A percentile compares a stretch with the other conserved stretches of the same genome.
Conservation (phyloP, 495 filamentous ascomycete genomes). For the Bathelium albidoporum region DNA sequence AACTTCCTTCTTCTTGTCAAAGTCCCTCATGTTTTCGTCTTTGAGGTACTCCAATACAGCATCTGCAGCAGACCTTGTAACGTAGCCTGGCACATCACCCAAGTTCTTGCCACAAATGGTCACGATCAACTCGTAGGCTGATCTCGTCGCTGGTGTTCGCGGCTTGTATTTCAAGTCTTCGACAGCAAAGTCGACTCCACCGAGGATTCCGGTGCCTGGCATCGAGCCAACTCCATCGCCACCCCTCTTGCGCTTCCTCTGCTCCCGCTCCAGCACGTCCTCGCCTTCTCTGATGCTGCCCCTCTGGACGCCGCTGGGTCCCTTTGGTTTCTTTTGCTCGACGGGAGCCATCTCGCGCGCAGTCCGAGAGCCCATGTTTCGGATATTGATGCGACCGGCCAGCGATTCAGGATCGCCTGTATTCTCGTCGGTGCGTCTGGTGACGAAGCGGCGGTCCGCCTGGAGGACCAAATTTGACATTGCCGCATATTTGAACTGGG, state of each 20-base stretch:
- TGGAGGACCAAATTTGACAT: constrained; percentile 99
- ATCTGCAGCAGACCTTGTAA: constrained; percentile 92
- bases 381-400: constrained; percentile 82
- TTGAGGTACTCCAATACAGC: constrained; percentile 84
- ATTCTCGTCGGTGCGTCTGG: constrained; percentile 81
- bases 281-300: constrained; percentile 74
- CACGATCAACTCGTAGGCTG: constrained; percentile 91
- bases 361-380: constrained; percentile 84
- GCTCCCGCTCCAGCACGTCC: constrained; percentile 76
- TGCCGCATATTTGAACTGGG: constrained; percentile 98
- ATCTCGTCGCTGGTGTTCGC: constrained; percentile 80
- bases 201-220: constrained; percentile 70
- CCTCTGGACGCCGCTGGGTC: constrained; percentile 58
- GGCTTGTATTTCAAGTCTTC: constrained; percentile 83
- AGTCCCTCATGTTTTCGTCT: constrained; percentile 91
- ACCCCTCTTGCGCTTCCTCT: constrained; percentile 72
- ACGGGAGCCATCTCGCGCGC: constrained; percentile 70
- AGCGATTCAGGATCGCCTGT: constrained; percentile 97
- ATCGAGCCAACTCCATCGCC: constrained; percentile 51
- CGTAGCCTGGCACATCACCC: constrained; percentile 75
- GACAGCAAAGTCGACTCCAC: constrained; percentile 73
- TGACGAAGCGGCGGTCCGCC: constrained; percentile 93
- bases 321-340: constrained; percentile 59
- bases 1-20: constrained; percentile 96
- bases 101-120: constrained; percentile 81